A percentile compares a stretch with the other conserved stretches of the same genome.
Evolutionary conservation across 2,329 filamentous ascomycete genomes (phyloP).

Genomic region (Ceratocystis colombiana): DNA sequence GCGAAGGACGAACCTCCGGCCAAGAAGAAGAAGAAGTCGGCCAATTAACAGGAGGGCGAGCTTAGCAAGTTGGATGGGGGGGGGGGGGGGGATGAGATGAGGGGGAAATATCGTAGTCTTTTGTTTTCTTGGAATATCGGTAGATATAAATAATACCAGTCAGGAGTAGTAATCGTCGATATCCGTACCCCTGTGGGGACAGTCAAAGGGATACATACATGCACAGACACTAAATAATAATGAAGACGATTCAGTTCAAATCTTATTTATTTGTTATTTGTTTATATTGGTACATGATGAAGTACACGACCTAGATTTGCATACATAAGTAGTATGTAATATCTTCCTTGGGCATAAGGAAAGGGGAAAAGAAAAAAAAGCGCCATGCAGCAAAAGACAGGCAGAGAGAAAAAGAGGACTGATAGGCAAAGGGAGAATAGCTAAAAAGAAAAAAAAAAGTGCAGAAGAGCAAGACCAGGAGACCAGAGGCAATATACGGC

Average conservation of each 20-base stretch:
- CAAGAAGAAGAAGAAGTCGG: conserved; percentile 44
- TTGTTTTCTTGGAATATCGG: conserved; percentile 3
- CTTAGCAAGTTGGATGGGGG: neutral
- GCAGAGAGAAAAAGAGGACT: neutral
- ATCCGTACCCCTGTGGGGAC: neutral
- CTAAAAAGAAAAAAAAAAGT: neutral
- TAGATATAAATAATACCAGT: conserved; percentile 5
- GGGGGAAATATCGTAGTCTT: conserved; percentile 9
- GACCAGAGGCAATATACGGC: conserved; percentile 4
- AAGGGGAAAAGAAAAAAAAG: conserved; percentile 3
- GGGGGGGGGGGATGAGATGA: conserved; percentile 24
- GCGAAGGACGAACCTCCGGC: conserved; percentile 38
- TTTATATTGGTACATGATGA: conserved; percentile 7
- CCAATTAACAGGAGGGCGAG: conserved; percentile 25
- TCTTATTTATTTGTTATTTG: neutral
- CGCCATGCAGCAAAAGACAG: neutral
- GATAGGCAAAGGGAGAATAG: neutral
- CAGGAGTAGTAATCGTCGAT: neutral
- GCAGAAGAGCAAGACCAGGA: neutral
- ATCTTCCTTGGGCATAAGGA: conserved; percentile 23
- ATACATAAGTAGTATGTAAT: neutral
- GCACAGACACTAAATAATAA: neutral
- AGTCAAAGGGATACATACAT: neutral
- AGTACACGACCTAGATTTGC: neutral
- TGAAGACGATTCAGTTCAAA: neutral